Base-by-base conservation (phyloP, 1,284 basidiomycete genomes). In the Ganoderma boninense region DNA sequence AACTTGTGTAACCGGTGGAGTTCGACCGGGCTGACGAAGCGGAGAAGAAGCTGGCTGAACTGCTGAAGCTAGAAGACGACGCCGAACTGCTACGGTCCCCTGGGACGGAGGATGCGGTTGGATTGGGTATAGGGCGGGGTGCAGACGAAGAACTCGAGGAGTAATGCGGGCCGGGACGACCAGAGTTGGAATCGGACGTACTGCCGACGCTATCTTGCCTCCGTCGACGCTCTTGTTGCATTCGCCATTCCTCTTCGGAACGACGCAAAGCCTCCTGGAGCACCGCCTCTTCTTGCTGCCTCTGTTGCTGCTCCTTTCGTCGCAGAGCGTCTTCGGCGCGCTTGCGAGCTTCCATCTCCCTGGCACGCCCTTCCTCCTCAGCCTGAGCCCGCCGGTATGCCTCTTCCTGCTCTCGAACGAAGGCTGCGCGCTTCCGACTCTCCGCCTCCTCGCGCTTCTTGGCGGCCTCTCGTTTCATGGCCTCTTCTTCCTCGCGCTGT, bases 21-120 rank as follows among this genome's bases (percentile, higher is more conserved):
- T 71, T 72, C 29, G 79, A 77, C 3, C 76, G 75, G 46, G 71
- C 65, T 52, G 78, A 76, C 44, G 76, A 61, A 13, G 71, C 69
- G 23, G 76, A 74, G 67, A 69, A 71, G 63, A 65, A 70, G 40
- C 70, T 74, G 16, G 68, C 64, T 18, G 73, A 74, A 26, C 69
- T 71, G 66, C 66, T 69, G 43, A 65, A 75, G 61, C 78, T 81
- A 11, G 77, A 79, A 2, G 80, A 81, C 2, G 80, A 80, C 0
- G 80, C 77, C 13, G 76, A 75, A 64, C 78, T 80, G 64, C 70
- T 78, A 10, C 80, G 79, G 65, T 80, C 71, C 16, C 71, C 78
- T 20, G 77, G 61, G 40, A 43, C 70, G 35, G 78, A 70, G 29
- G 80, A 77, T 26, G 72, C 71, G n/a, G 68, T 69, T 16, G 77